Evolutionary conservation across 1,284 basidiomycete species (phyloP), one percentile per base, ranked within the genome.

Genomic region (Sanghuangporus baumii): DNA sequence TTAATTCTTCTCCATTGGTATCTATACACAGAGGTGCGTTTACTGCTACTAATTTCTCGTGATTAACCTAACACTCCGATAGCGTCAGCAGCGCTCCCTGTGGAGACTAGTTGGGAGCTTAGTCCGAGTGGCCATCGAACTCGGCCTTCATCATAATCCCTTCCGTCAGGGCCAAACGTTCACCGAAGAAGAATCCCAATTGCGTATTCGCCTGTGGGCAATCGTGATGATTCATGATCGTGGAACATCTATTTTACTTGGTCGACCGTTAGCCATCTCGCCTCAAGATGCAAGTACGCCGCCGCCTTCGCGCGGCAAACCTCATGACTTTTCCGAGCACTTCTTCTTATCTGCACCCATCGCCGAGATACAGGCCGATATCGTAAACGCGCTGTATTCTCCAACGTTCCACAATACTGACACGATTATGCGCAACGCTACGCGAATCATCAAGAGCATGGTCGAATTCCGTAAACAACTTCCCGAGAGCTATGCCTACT

Each of bases 21-120:
- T 73, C 78, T 93, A 20, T 93, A 93, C 68, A 91, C 87, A 20
- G 91, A 93, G 80, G 91, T 89, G 67, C 64, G 82, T 71, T 23
- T 16, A 52, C 54, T 41, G 56, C 16, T 26, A 20, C 9, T 46
- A n/a, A 14, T n/a, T n/a, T 46, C 43, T 20, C 52, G 37, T 57
- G 23, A 67, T 26, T 60, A 66, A 46, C 68, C 5, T 64, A 55
- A 55, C 57, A 43, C 40, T 56, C 64, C 55, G 69, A 31, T 69
- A 93, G 90, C 85, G 90, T 68, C 89, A 91, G 81, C 90, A 90
- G 43, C 84, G 89, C 65, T 88, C 88, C 0, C 76, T 93, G 2
- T 93, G 91, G 90, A 87, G 90, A 64, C 81, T 93, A 20, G 89
- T 91, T 55, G 90, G 90, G 41, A 89, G 86, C 66, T 80, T 93